Percentiles rank a stretch among this genome's conserved stretches.
These are phyloP conservation scores for Talaromyces funiculosus DNA, from an alignment of 2,329 filamentous ascomycete genomes.

Conservation along the genomic window DNA sequence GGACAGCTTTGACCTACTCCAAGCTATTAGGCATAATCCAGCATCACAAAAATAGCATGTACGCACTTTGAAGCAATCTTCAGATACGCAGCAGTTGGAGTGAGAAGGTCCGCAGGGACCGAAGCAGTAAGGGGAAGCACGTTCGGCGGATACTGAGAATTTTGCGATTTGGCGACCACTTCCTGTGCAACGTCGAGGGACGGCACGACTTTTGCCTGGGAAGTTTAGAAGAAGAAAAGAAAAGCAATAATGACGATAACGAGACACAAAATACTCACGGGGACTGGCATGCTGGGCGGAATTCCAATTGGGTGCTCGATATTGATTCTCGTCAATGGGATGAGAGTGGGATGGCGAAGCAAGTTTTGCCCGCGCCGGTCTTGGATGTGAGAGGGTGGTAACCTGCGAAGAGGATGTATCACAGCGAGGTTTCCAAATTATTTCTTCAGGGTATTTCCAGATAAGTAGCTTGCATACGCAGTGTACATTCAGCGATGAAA, in stretches of 20 bases:
- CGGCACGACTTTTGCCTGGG: slow-evolving; percentile 50
- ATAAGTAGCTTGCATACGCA: background rate
- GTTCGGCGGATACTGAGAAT: slow-evolving; percentile 59
- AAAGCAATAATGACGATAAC: background rate
- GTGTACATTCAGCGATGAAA: no score
- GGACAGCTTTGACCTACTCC: slow-evolving; percentile 62
- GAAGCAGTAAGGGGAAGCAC: slow-evolving; percentile 77
- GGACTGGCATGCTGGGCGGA: background rate
- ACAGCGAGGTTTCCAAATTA: background rate
- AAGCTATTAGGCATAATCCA: background rate
- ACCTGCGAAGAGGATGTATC: background rate
- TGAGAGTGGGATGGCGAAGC: background rate
- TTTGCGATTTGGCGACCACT: slow-evolving; percentile 48
- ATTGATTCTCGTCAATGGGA: background rate
- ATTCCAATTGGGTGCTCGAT: background rate
- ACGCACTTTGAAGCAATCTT: slow-evolving; percentile 73
- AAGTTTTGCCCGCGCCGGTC: background rate
- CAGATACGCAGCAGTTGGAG: slow-evolving; percentile 86
- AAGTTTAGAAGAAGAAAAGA: background rate
- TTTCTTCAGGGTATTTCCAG: background rate
- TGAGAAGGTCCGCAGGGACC: slow-evolving; percentile 86
- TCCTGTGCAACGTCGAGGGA: slow-evolving; percentile 56
- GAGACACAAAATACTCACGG: background rate
- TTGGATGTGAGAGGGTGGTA: background rate
- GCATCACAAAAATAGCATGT: background rate